Evolutionary conservation across 345 rosid species (phyloP), one percentile per base, ranked within the genome.

Genomic region (Abelmoschus esculentus): DNA sequence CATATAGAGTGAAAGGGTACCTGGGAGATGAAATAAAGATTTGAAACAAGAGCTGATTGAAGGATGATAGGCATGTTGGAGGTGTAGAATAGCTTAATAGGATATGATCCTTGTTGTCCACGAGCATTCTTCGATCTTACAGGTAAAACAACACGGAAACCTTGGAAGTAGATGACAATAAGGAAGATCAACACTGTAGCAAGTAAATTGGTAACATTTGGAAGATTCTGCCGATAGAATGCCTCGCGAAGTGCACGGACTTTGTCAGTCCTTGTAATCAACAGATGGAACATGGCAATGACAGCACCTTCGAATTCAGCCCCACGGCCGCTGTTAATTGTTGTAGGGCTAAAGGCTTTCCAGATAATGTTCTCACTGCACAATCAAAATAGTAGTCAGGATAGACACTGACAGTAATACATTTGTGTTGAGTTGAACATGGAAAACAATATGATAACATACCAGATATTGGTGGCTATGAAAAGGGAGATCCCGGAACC

Each of bases 231-330:
- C 73, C 91, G 59, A 44, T 89, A 89, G 73, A 89, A 89, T 63
- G 93, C 91, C 78, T 86, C 89, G 15, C 87, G 82, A 12, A 89
- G 86, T 4, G 91, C 91, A 54, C 86, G 82, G 56, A 85, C 86
- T 70, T 89, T 89, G 70, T 86, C 85, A 2, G 84, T 71, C 73
- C 84, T 78, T 10, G 86, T 86, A 32, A 86, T 86, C 71, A 89
- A 22, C 61, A 85, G 78, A 76, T 86, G 91, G 82, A 89, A 86
- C 72, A 88, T 69, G 6, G 93, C 90, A 13, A 86, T 88, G 58
- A 88, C 85, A 74, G 93, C 93, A 57, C 93, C 93, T 83, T 88
- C 93, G 13, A 88, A 88, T 72, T 88, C 90, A 77, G 90, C 90
- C 32, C 89, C 90, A 32, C 93, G 77, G 7, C 93, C 93, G 4